Evolutionary conservation across 2,329 filamentous ascomycete genomes (phyloP), one percentile per base, ranked within the genome.

Genomic region (Dactylellina sp.): DNA sequence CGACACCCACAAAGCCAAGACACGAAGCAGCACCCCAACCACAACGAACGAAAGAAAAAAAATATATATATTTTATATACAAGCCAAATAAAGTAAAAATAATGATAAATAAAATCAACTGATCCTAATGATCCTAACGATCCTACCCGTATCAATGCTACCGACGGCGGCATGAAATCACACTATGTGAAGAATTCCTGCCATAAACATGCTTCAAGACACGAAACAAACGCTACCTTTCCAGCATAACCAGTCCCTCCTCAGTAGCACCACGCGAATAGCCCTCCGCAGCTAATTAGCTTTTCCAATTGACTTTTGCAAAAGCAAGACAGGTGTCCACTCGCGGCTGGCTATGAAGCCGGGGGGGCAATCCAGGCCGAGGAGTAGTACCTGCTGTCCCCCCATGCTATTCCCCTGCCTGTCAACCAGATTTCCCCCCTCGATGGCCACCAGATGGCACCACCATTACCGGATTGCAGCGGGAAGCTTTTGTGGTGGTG

Each of bases 271-370:
- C 18, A 22, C 35, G 16, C 50, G 50, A 18, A 18, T 35, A n/a
- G 24, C 25, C 18, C 24, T 55, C 16, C 7, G 18, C 35, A 39
- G n/a, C 14, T n/a, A 40, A 3, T 14, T 20, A 16, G 7, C 28
- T 35, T 52, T 18, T 14, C 24, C 28, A 35, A 22, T 22, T 46
- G 7, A 22, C 14, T 46, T 22, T 18, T 42, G 42, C 25, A 4
- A 22, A 40, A 40, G 50, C 32, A 22, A 55, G 35, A 55, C 50
- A 55, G 28, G 35, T 55, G 50, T 25, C 50, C 49, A 52, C 28
- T 52, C 49, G 24, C 44, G 44, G n/a, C 44, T 47, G 44, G 44
- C 44, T 18, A 5, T 47, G 44, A 47, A 47, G 44, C 44, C 44
- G 44, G 44, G 44, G 39, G 39, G 39, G 42, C 16, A 32, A 12